Evolutionary conservation across 2,329 filamentous ascomycete species (phyloP).

Genomic region (Amylocarpus encephaloides): DNA sequence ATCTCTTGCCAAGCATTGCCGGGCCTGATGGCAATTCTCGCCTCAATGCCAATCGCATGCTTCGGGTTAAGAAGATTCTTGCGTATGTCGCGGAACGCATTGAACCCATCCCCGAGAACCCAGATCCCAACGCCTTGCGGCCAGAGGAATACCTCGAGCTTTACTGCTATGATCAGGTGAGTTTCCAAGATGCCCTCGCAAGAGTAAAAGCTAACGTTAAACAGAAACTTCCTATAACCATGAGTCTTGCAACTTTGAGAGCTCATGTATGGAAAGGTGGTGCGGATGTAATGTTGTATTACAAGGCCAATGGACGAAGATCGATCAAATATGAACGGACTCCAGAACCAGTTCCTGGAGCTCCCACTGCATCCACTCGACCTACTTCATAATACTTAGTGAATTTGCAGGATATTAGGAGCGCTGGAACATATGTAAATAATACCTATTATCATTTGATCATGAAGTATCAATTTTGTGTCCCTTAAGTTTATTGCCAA

Average conservation of each 20-base stretch:
- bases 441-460: no score
- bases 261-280: conserved; percentile 91
- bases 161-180: conserved; percentile 87
- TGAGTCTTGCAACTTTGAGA: conserved; percentile 90
- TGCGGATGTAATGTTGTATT: conserved; percentile 85
- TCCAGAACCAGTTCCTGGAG: conserved; percentile 2
- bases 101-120: conserved; percentile 58
- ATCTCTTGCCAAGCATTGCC: conserved; percentile 67
- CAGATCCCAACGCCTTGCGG: conserved; percentile 54
- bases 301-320: conserved; percentile 78
- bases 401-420: no score
- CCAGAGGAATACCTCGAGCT: conserved; percentile 93
- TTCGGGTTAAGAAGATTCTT: conserved; percentile 90
- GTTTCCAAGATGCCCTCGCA: conserved; percentile 22
- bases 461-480: no score
- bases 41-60: conserved; percentile 93
- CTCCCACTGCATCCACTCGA: conserved; percentile 6
- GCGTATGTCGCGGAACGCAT: conserved; percentile 89
- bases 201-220: conserved; percentile 6
- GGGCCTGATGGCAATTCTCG: conserved; percentile 75
- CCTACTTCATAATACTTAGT: conserved; percentile 4
- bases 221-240: conserved; percentile 60
- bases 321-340: conserved; percentile 15
- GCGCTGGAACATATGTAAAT: no score
- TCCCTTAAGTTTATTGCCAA: no score